A percentile compares a stretch with the other conserved stretches of the same genome.
Evolutionary conservation across 768 basidiomycete species (phyloP).

Genomic region (Collybia nuda): DNA sequence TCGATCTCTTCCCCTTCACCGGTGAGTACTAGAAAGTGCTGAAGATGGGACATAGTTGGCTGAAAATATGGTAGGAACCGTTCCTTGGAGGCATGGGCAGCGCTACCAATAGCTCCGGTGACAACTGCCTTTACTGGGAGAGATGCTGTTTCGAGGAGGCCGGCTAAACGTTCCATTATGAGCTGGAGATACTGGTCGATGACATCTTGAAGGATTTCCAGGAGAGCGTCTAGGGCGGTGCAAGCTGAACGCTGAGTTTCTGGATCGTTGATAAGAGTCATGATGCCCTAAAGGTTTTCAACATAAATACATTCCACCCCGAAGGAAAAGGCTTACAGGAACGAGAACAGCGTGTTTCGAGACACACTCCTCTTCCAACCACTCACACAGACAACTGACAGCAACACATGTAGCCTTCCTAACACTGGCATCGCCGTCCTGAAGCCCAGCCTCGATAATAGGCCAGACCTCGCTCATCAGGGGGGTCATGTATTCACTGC

Average conservation of each 20-base stretch:
- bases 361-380: slow-evolving; percentile 92
- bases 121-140: slow-evolving; percentile 89
- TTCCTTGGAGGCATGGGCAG: slow-evolving; percentile 92
- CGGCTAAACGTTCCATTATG: slow-evolving; percentile 92
- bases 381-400: slow-evolving; percentile 95
- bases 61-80: slow-evolving; percentile 94
- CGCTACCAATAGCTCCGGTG: slow-evolving; percentile 96
- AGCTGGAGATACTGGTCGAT: slow-evolving; percentile 89
- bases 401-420: slow-evolving; percentile 96
- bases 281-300: slow-evolving; percentile 63
- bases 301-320: background rate
- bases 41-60: slow-evolving; percentile 84
- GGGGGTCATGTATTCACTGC: slow-evolving; percentile 96
- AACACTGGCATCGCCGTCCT: slow-evolving; percentile 80
- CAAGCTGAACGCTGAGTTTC: slow-evolving; percentile 92
- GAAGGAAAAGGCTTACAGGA: slow-evolving; percentile 54
- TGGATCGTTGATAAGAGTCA: slow-evolving; percentile 85
- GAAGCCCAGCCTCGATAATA: slow-evolving; percentile 84
- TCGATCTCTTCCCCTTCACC: slow-evolving; percentile 92
- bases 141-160: slow-evolving; percentile 86
- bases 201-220: slow-evolving; percentile 89
- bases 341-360: slow-evolving; percentile 80
- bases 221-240: slow-evolving; percentile 92
- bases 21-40: slow-evolving; percentile 83
- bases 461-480: slow-evolving; percentile 93